A percentile compares a stretch with the other conserved stretches of the same genome.
These are phyloP conservation scores for Exophiala spinifera DNA, from an alignment of 2,329 filamentous ascomycete species.

Conservation along the genomic window DNA sequence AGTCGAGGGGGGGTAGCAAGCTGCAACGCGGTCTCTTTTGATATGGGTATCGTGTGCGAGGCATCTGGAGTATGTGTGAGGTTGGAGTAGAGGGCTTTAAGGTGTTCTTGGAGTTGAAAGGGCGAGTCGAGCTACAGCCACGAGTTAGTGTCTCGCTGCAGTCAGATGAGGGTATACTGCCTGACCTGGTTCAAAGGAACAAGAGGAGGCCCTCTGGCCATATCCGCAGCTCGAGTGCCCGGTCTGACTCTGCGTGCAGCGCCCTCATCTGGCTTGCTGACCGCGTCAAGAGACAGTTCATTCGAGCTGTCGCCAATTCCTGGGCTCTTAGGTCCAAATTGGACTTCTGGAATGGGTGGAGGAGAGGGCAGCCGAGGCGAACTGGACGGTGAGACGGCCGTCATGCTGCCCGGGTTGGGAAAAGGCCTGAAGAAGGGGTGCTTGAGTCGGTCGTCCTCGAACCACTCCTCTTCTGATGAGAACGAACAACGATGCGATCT, in stretches of 20 bases:
- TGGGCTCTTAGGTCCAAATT: slow-evolving; percentile 78
- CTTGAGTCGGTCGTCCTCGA: neutral
- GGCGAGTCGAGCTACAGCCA: slow-evolving; percentile 79
- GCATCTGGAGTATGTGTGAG: slow-evolving; percentile 61
- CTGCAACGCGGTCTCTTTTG: slow-evolving; percentile 67
- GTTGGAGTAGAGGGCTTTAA: slow-evolving; percentile 84
- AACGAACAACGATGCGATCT: neutral
- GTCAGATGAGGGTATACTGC: slow-evolving; percentile 33
- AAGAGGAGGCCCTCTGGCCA: slow-evolving; percentile 86
- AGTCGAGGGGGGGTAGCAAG: slow-evolving; percentile 74
- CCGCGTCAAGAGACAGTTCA: slow-evolving; percentile 50
- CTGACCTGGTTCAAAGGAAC: slow-evolving; percentile 78
- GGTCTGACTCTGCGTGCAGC: slow-evolving; percentile 83
- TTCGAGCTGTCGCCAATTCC: slow-evolving; percentile 60
- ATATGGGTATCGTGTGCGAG: slow-evolving; percentile 67
- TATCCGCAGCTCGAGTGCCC: slow-evolving; percentile 86
- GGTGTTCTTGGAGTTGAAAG: slow-evolving; percentile 95
- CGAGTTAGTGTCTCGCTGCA: slow-evolving; percentile 1
- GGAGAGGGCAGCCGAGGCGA: slow-evolving; percentile 93
- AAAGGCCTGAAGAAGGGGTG: neutral
- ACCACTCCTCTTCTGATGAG: neutral
- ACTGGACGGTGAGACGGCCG: slow-evolving; percentile 56
- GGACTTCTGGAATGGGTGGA: slow-evolving; percentile 90
- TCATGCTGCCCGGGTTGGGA: slow-evolving; percentile 3
- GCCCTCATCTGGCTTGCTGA: slow-evolving; percentile 64